Evolutionary conservation across 345 rosid species (phyloP), one percentile per base, ranked within the genome.

Genomic region (Salix koriyanagi): DNA sequence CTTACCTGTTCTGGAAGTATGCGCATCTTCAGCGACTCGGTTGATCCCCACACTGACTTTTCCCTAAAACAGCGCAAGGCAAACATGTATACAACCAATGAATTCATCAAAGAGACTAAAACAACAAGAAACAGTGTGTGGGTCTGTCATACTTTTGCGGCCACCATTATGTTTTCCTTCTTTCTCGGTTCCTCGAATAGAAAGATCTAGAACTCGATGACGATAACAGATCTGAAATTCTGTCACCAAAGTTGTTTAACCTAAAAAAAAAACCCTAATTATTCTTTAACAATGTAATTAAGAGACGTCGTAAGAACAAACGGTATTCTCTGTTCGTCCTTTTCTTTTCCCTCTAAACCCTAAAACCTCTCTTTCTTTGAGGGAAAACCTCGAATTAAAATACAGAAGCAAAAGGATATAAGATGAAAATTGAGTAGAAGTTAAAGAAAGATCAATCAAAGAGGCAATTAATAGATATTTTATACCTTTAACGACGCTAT

Each of bases 31-130:
- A 54, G 78, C 4, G 28, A 62, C 72, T 23, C 36, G 54, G 61
- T 56, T 75, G 52, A 26, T 21, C 9, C 61, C 70, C 66, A 65
- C 15, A 3, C 23, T 70, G 19, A 26, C 12, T 48, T 69, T 82
- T 50, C 50, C 79, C 87, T 86, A 23, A 1, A 72, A 78, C 60
- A 72, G 73, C 4, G 52, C 26, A 69, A 50, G 26, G 73, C 30
- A 56, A 26, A 18, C 4, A 26, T 21, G 21, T 21, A 30, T 37
- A 8, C 11, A 41, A 39, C 14, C 36, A 44, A 12, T 36, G 52
- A 74, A 46, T 28, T 16, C 52, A 19, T 13, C 65, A 26, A 67
- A 9, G 70, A 70, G 67, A 37, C 5, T 41, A 23, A 21, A 70
- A 42, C n/a, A 28, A 0, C 28, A 61, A 58, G 42, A 58, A 60